These are phyloP conservation scores for Penicillium sp. DNA, from an alignment of 2,329 filamentous ascomycete species.

Conservation along the genomic window DNA sequence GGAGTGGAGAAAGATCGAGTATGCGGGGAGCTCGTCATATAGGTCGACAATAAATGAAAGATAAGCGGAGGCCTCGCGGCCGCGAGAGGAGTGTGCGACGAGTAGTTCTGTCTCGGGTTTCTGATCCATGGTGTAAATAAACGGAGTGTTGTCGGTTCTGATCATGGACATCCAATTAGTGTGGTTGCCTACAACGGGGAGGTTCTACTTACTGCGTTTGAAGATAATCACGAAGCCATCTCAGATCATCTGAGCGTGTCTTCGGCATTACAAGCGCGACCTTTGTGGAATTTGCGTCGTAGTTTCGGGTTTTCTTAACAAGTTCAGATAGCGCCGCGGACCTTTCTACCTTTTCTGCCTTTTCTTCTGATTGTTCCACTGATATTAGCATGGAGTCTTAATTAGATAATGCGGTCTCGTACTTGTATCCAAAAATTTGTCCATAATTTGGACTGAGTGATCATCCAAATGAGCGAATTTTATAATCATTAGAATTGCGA, in stretches of 20 bases:
- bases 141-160: conserved; percentile 12
- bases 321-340: background rate
- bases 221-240: conserved; percentile 1
- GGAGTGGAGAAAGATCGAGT: conserved; percentile 58
- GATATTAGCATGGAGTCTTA: background rate
- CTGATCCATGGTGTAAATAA: conserved; percentile 21
- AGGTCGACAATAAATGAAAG: conserved; percentile 60
- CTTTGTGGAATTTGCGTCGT: background rate
- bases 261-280: background rate
- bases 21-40: conserved; percentile 57
- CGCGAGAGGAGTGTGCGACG: conserved; percentile 35
- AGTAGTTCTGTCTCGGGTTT: conserved; percentile 14
- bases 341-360: background rate
- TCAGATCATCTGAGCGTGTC: conserved; percentile 1
- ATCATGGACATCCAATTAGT: background rate
- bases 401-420: background rate
- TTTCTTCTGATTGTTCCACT: background rate
- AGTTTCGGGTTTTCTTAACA: background rate
- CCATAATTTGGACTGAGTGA: background rate
- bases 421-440: background rate
- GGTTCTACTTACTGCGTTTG: background rate
- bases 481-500: background rate
- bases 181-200: no score
- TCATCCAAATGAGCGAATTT: background rate
- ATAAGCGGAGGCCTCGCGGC: conserved; percentile 61